These are phyloP conservation scores for Colletotrichum sp. DNA, from an alignment of 2,329 filamentous ascomycete species.

Conservation along the genomic window DNA sequence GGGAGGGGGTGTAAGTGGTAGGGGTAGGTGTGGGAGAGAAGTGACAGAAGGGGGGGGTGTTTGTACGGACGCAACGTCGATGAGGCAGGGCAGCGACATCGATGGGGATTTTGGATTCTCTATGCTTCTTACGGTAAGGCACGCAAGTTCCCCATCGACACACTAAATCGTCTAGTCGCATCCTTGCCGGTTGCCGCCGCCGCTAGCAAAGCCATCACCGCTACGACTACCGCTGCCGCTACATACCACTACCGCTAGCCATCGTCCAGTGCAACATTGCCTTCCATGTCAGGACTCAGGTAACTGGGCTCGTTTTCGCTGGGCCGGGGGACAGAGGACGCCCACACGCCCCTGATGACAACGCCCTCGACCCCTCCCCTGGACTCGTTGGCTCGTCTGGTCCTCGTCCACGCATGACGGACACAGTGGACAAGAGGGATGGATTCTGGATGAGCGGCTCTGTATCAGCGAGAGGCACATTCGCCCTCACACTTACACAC, in stretches of 20 bases:
- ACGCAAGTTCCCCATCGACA: neutral
- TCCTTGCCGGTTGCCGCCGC: conserved; percentile 12
- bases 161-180: neutral
- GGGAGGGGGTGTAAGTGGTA: neutral
- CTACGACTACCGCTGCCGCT: neutral
- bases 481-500: neutral
- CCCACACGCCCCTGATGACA: neutral
- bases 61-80: neutral
- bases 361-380: neutral
- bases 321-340: neutral
- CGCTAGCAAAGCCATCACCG: neutral
- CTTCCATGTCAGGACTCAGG: neutral
- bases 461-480: neutral
- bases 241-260: neutral
- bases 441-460: neutral
- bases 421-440: neutral
- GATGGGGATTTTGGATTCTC: neutral
- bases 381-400: neutral
- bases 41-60: neutral
- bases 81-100: conserved; percentile 2
- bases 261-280: neutral
- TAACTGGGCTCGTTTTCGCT: neutral
- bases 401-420: neutral
- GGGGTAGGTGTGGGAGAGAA: neutral
- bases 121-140: neutral